Percentiles rank a stretch among this genome's conserved stretches.
These are phyloP conservation scores for Debaryomyces hansenii DNA, from an alignment of 805 yeast genomes.

Conservation along the genomic window DNA sequence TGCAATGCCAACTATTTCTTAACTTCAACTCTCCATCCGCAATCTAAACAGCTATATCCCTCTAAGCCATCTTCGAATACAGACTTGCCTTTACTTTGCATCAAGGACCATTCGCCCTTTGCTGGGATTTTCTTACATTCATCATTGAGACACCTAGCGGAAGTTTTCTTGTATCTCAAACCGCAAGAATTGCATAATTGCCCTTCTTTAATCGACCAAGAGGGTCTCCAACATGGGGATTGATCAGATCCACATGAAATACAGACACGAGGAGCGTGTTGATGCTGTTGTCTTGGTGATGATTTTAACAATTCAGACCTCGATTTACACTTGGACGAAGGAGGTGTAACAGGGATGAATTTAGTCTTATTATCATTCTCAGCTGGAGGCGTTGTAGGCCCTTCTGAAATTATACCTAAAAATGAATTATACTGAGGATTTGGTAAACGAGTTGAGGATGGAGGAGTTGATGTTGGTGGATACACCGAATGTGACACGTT, in stretches of 20 bases:
- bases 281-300: conserved; percentile 25
- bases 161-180: conserved; percentile 88
- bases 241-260: conserved; percentile 88
- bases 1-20: conserved; percentile 14
- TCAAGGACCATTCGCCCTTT: conserved; percentile 90
- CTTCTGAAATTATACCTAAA: conserved; percentile 8
- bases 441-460: conserved; percentile 3
- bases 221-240: conserved; percentile 98
- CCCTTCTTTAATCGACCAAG: conserved; percentile 90
- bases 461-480: conserved; percentile 7
- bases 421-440: not conserved
- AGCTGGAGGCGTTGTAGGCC: conserved; percentile 14
- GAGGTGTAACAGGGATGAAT: conserved; percentile 44
- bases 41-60: conserved; percentile 43
- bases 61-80: conserved; percentile 39
- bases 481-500: not conserved
- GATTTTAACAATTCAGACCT: conserved; percentile 32
- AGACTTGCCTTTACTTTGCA: conserved; percentile 67
- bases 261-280: conserved; percentile 57
- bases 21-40: conserved; percentile 45
- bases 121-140: conserved; percentile 89
- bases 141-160: conserved; percentile 79
- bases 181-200: conserved; percentile 98
- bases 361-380: conserved; percentile 13
- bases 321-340: conserved; percentile 31